phyloP scores from a whole-genome alignment of 2,329 filamentous ascomycete genomes.

The Rhynchosporium graminicola region DNA sequence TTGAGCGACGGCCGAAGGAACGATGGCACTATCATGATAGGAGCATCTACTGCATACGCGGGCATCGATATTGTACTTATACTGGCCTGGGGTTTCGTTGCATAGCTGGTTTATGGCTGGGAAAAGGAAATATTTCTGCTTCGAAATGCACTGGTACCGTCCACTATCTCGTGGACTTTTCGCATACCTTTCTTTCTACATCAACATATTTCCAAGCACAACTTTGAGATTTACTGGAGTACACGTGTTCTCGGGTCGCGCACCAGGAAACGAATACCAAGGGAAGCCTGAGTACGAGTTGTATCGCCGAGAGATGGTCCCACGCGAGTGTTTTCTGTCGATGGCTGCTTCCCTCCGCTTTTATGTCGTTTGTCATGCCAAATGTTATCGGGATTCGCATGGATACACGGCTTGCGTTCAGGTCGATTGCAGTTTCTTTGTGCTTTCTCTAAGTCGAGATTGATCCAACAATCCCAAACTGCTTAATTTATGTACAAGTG shows the following conservation, averaged over 20 bases:
- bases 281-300: background rate
- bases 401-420: no score
- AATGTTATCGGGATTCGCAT: no score
- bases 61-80: conserved; percentile 29
- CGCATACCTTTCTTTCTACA: no score
- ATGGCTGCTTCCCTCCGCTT: no score
- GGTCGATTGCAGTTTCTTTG: background rate
- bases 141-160: background rate
- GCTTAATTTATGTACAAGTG: background rate
- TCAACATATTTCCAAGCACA: background rate
- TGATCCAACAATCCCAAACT: background rate
- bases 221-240: no score
- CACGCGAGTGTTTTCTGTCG: no score
- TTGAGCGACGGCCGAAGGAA: conserved; percentile 6
- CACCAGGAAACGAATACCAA: background rate
- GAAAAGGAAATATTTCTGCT: conserved; percentile 25
- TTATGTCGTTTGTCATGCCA: no score
- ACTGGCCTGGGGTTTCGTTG: conserved; percentile 26
- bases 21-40: conserved; percentile 12
- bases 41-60: conserved; percentile 20
- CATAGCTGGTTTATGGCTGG: conserved; percentile 24
- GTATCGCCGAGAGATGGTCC: background rate
- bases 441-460: background rate
- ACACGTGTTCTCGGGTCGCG: no score
- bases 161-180: background rate